A percentile compares a stretch with the other conserved stretches of the same genome.
These are phyloP conservation scores for Rhytidhysteron rufulum DNA, from an alignment of 2,329 filamentous ascomycete genomes.

Conservation along the genomic window DNA sequence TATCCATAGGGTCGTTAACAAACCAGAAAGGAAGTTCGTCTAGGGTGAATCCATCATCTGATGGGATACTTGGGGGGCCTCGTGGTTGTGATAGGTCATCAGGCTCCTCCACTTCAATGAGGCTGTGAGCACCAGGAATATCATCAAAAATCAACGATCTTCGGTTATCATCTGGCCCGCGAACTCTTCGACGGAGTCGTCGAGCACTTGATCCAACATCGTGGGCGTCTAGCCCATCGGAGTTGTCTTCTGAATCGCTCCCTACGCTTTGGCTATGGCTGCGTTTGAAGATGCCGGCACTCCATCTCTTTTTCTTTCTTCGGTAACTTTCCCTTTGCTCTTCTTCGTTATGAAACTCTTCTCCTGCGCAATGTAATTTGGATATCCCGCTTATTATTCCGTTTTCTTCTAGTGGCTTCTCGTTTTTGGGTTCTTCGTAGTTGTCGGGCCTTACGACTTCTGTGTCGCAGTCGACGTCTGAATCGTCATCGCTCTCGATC, in stretches of 20 bases:
- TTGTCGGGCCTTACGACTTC: constrained; percentile 44
- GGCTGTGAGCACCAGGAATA: constrained; percentile 30
- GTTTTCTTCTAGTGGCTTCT: constrained; percentile 26
- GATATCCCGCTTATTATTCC: constrained; percentile 29
- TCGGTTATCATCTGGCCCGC: constrained; percentile 34
- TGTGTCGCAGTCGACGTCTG: constrained; percentile 40
- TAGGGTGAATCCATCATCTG: constrained; percentile 35
- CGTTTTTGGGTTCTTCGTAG: constrained; percentile 40
- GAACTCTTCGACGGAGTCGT: constrained; percentile 40
- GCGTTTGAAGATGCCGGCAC: constrained; percentile 42
- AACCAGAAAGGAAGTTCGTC: constrained; percentile 37
- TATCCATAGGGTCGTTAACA: constrained; percentile 14
- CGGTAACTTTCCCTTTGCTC: constrained; percentile 23
- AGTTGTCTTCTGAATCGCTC: constrained; percentile 41
- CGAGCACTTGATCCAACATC: constrained; percentile 37
- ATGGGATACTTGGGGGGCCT: constrained; percentile 35
- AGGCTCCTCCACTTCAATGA: constrained; percentile 36
- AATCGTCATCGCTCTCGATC: constrained; percentile 33
- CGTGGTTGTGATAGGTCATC: constrained; percentile 26
- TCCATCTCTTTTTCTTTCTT: constrained; percentile 40
- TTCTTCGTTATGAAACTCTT: constrained; percentile 28
- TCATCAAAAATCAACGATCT: constrained; percentile 38
- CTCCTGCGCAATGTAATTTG: constrained; percentile 30
- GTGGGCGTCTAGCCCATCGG: constrained; percentile 36
- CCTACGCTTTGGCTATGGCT: constrained; percentile 44